Evolutionary conservation across 164 flowering plant species (phyloP), one percentile per base, ranked within the genome.

Genomic region (Santalum album): DNA sequence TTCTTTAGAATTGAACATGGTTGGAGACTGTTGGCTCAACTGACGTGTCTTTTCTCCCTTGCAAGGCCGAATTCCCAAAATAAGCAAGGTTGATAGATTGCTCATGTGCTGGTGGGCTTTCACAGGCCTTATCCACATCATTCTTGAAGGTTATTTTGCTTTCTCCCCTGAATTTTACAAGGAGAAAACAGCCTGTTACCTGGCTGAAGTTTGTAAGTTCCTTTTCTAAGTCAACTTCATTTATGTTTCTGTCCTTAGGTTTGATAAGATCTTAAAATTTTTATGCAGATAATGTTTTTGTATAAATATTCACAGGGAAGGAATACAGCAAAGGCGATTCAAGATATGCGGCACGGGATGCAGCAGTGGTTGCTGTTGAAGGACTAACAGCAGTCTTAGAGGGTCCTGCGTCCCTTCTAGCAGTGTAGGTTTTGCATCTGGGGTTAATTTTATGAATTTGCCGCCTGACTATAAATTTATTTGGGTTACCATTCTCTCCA

Each of bases 261-360:
- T 3, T 29, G 9, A 9, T 29, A 29, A 29, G 34, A 29, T 29
- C 34, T 29, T 9, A 4, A 19, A 12, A 17, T 0, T 43, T n/a
- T 9, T 23, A 3, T 12, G 21, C 16, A 3, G 9, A 25, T 15
- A 9, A 7, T 25, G 20, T 14, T 22, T 54, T 46, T 25, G 27
- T 34, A 17, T 27, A 12, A 15, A 50, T 50, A 16, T 32, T 71
- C 49, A 24, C 78, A 90, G 98, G 98, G 96, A 91, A 91, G 71
- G 98, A 91, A 69, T 92, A 92, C 76, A 89, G 98, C 79, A 92
- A 89, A 75, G 98, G 98, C 46, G 98, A 92, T 69, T 89, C 96
- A 36, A 78, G 98, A 70, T 92, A 89, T 59, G 98, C 75, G 9
- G 83, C 67, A 17, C 72, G 95, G 56, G 90, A 89, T 69, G 43